Conservation (phyloP, 2,329 filamentous ascomycete species). For the Trichothecium sympodiale region DNA sequence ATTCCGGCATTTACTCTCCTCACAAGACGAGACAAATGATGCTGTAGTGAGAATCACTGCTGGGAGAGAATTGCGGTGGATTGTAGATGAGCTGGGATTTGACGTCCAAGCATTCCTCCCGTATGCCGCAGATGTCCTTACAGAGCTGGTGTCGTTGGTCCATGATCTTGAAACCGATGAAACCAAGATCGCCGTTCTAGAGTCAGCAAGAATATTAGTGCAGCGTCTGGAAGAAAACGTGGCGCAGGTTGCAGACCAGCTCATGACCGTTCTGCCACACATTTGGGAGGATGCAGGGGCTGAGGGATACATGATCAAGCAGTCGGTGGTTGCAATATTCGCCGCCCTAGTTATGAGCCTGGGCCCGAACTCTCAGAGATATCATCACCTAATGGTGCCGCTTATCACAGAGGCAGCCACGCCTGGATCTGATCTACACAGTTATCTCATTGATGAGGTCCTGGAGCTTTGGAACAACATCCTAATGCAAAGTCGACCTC, state of each 20-base stretch:
- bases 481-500: conserved; percentile 51
- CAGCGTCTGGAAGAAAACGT: conserved; percentile 69
- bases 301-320: conserved; percentile 87
- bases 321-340: conserved; percentile 79
- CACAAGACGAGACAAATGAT: conserved; percentile 70
- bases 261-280: conserved; percentile 68
- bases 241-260: conserved; percentile 59
- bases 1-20: conserved; percentile 75
- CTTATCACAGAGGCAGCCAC: conserved; percentile 73
- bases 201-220: conserved; percentile 74
- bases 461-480: conserved; percentile 81
- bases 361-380: conserved; percentile 64
- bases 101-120: conserved; percentile 62
- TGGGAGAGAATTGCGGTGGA: conserved; percentile 68
- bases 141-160: conserved; percentile 65
- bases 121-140: conserved; percentile 63
- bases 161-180: conserved; percentile 72
- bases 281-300: conserved; percentile 74
- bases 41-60: conserved; percentile 86
- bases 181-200: conserved; percentile 81
- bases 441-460: conserved; percentile 85
- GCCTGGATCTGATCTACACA: conserved; percentile 59
- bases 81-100: conserved; percentile 81
- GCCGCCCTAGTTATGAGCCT: conserved; percentile 78
- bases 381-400: conserved; percentile 71